A percentile compares a stretch with the other conserved stretches of the same genome.
Conservation (phyloP, 768 basidiomycete genomes). For the Boletus pseudopeckii region DNA sequence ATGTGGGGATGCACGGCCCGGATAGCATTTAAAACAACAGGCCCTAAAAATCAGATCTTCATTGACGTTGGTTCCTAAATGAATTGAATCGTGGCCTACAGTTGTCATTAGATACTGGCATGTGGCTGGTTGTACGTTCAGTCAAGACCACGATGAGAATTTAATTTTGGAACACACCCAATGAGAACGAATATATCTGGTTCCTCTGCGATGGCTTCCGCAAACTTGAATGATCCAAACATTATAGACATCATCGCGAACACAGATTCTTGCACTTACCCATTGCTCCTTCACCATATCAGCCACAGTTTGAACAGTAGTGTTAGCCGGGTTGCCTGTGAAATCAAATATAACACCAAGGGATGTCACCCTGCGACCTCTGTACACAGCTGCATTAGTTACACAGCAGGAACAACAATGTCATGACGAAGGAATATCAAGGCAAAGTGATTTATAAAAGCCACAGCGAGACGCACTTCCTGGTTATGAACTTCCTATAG, state of each 20-base stretch:
- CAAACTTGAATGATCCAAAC: conserved; percentile 47
- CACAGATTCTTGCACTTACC: conserved; percentile 37
- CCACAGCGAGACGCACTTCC: conserved; percentile 47
- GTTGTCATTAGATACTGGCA: conserved; percentile 71
- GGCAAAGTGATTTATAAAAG: not conserved
- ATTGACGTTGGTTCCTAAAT: not conserved
- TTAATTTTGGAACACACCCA: conserved; percentile 41
- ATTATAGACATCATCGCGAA: not conserved
- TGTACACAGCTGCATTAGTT: not conserved
- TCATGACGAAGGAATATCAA: not conserved
- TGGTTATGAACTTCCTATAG: conserved; percentile 70
- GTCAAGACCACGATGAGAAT: not conserved
- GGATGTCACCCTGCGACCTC: conserved; percentile 71
- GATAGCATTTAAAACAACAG: conserved; percentile 67
- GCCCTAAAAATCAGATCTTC: conserved; percentile 44
- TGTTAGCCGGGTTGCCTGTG: conserved; percentile 63
- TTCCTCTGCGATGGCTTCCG: conserved; percentile 70
- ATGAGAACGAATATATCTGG: conserved; percentile 81
- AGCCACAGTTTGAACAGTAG: conserved; percentile 69
- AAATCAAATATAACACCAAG: conserved; percentile 81
- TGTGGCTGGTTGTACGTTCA: conserved; percentile 53
- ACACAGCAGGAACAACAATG: too few species aligned
- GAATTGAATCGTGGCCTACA: conserved; percentile 38
- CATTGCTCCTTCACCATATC: conserved; percentile 80
- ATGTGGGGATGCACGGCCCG: conserved; percentile 68